phyloP scores from a whole-genome alignment of 148 eudicot species.

The Polygonum aviculare region DNA sequence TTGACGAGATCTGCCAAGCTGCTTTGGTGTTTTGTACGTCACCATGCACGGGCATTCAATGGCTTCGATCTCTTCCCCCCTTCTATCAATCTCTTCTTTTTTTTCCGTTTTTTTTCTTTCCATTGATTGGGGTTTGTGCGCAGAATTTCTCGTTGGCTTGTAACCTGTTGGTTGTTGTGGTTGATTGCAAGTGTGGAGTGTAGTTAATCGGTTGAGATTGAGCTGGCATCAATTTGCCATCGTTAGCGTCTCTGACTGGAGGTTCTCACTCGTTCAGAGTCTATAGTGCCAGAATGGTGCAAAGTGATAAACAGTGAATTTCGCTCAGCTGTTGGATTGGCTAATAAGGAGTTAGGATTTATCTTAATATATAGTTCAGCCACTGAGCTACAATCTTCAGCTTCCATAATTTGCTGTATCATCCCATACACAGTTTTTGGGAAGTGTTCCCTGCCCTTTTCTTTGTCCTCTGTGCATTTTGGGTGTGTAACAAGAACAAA shows the following conservation, averaged over 20 bases:
- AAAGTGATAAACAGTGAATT: background rate
- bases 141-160: background rate
- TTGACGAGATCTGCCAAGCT: conserved; percentile 2
- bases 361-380: background rate
- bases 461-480: background rate
- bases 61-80: background rate
- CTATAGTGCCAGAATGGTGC: background rate
- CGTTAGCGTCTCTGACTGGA: background rate
- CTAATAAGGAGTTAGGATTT: background rate
- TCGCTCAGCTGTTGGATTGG: background rate
- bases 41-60: conserved; percentile 6
- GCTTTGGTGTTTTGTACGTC: background rate
- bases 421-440: background rate
- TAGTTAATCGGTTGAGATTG: background rate
- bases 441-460: background rate
- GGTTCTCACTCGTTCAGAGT: background rate
- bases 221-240: background rate
- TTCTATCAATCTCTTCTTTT: background rate
- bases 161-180: background rate
- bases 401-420: background rate
- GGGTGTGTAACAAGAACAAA: background rate
- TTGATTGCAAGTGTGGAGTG: background rate
- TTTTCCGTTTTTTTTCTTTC: background rate
- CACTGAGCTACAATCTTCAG: background rate
- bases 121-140: background rate